These are phyloP conservation scores for Pharus latifolius DNA, from an alignment of 176 grass and related monocot genomes.

Conservation along the genomic window DNA sequence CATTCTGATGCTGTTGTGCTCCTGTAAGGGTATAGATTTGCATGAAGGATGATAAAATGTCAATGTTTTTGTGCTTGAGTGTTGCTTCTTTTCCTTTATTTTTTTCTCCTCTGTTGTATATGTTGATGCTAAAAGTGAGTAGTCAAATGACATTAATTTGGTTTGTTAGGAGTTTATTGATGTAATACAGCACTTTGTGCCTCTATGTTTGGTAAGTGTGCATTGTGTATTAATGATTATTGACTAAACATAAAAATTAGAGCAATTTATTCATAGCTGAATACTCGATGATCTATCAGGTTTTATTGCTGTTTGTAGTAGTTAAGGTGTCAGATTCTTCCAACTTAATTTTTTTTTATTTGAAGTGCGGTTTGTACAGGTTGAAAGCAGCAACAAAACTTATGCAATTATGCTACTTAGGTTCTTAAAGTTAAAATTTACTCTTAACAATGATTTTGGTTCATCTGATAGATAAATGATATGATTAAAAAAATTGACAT, in stretches of 20 bases:
- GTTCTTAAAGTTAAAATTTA: too few species aligned
- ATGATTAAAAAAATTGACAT: too few species aligned
- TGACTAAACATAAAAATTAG: not conserved
- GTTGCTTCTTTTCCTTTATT: not conserved
- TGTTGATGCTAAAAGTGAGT: slow-evolving; percentile 8
- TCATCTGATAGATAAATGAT: too few species aligned
- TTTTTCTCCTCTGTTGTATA: not conserved
- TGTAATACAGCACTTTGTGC: slow-evolving; percentile 9
- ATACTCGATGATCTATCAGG: too few species aligned
- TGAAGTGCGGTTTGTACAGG: too few species aligned
- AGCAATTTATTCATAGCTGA: not conserved
- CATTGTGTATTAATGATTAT: slow-evolving; percentile 6
- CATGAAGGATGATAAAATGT: slow-evolving; percentile 22
- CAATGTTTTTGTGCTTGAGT: slow-evolving; percentile 6
- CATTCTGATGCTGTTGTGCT: slow-evolving; percentile 9
- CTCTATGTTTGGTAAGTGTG: not conserved
- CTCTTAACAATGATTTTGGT: too few species aligned
- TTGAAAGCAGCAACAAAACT: too few species aligned
- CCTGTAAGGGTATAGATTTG: slow-evolving; percentile 8
- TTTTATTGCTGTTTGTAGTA: too few species aligned
- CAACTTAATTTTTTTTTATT: too few species aligned
- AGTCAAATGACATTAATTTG: slow-evolving; percentile 2
- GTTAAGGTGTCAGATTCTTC: too few species aligned
- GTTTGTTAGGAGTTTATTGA: slow-evolving; percentile 37
- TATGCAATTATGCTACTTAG: too few species aligned